Evolutionary conservation across 1,139 yeast species (phyloP), one percentile per base, ranked within the genome.

Genomic region (Suhomyces anneliseae): DNA sequence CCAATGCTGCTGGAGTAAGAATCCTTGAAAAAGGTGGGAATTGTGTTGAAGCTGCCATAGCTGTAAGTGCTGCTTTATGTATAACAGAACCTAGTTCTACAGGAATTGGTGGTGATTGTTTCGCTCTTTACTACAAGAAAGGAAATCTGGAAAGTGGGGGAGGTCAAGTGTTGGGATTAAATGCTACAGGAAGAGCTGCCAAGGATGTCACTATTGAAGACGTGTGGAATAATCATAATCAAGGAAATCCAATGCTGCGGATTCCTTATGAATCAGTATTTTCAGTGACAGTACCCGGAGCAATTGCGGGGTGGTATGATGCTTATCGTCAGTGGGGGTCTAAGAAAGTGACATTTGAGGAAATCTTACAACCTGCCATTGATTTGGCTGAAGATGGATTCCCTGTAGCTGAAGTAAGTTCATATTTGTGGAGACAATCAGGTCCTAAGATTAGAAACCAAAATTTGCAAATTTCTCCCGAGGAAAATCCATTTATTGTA

Each of bases 71-170:
- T 6, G 88, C 85, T 7, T 70, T 88, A 38, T 79, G 86, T 51
- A 80, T 87, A 10, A 69, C 84, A 4, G 96, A 88, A 59, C 95
- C 95, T 0, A 78, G 80, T 32, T 83, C 89, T 52, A 87, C 93
- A 1, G 95, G 95, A 11, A 77, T 87, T 46, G 96, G 95, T 3
- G 95, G 95, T 32, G 96, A 88, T 61, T 84, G 88, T 51, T 88
- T 87, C 69, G 81, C 84, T 1, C 67, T 87, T 42, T 83, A 73
- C 60, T 85, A 83, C 64, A 76, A 81, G 39, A 74, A 75, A 34
- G 57, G 66, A 34, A 70, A 77, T 26, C 72, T 76, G 46, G 24
- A 41, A 12, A 24, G 14, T 7, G 46, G 41, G 14, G 46, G 46
- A 12, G 46, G 46, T n/a, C 68, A 72, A 48, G 87, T 86, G 1